Percentiles rank a stretch among this genome's conserved stretches.
phyloP scores from a whole-genome alignment of 345 rosid species.

The Viola odorata region DNA sequence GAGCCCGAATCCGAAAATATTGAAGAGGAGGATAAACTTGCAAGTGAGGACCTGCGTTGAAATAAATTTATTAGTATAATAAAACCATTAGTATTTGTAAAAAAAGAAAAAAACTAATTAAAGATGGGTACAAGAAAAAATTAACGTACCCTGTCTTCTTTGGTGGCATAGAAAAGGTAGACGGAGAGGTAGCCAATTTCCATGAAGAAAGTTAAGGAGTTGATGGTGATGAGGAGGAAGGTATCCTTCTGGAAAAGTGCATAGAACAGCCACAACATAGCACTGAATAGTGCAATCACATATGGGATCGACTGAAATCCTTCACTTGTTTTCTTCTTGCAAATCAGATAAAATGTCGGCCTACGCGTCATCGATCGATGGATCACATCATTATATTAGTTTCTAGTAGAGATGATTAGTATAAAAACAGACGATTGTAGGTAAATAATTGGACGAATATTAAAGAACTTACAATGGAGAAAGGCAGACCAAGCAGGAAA shows the following conservation, averaged over 20 bases:
- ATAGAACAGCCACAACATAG: slow-evolving; percentile 32
- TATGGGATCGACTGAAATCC: slow-evolving; percentile 28
- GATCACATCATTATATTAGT: background rate
- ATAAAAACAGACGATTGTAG: background rate
- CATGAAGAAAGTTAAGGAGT: slow-evolving; percentile 24
- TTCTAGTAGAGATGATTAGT: background rate
- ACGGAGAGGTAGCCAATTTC: slow-evolving; percentile 17
- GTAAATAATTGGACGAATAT: no score
- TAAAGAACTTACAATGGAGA: slow-evolving; percentile 18
- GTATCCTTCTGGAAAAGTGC: slow-evolving; percentile 19
- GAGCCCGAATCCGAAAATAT: slow-evolving; percentile 55
- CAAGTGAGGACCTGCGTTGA: slow-evolving; percentile 41
- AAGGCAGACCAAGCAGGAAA: slow-evolving; percentile 25
- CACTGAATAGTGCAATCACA: slow-evolving; percentile 27
- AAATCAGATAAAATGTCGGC: slow-evolving; percentile 27
- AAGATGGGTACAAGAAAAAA: background rate
- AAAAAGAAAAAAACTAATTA: background rate
- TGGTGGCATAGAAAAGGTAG: slow-evolving; percentile 19
- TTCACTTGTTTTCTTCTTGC: slow-evolving; percentile 30
- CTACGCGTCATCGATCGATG: background rate
- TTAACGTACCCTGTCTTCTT: slow-evolving; percentile 17
- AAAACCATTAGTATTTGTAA: background rate
- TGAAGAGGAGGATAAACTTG: slow-evolving; percentile 43
- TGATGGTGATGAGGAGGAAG: slow-evolving; percentile 24
- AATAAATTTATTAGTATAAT: background rate